Conservation (phyloP, 306 rosid species). For the Medicago lupulina region DNA sequence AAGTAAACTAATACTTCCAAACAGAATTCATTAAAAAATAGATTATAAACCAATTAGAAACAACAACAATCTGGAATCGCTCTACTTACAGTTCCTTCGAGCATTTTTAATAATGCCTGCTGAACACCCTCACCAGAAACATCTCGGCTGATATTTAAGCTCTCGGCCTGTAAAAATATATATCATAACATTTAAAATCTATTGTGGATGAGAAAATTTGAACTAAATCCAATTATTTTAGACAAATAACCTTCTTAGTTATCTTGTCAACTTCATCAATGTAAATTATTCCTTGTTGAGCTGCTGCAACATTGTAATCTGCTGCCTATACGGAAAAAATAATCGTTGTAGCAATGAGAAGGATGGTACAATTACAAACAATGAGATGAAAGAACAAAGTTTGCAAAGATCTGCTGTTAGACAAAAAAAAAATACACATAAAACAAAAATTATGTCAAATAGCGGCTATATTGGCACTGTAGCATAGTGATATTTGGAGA, state of each 20-base stretch:
- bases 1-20: neutral
- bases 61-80: conserved; percentile 17
- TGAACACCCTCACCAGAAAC: conserved; percentile 99
- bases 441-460: neutral
- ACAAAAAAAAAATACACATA: neutral
- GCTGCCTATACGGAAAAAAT: conserved; percentile 73
- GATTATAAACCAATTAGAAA: conserved; percentile 33
- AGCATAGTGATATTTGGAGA: neutral
- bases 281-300: conserved; percentile 98
- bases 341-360: conserved; percentile 37
- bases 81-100: conserved; percentile 95
- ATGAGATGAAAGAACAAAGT: conserved; percentile 6
- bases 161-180: conserved; percentile 75
- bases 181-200: conserved; percentile 38
- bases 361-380: conserved; percentile 33
- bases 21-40: conserved; percentile 11
- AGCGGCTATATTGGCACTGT: neutral
- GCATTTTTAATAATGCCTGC: conserved; percentile 96
- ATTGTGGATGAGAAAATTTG: conserved; percentile 17
- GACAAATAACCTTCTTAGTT: conserved; percentile 84
- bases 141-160: conserved; percentile 91
- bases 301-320: conserved; percentile 95
- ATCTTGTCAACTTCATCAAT: conserved; percentile 99
- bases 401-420: neutral
- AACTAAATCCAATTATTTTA: conserved; percentile 16